Evolutionary conservation across 1,284 basidiomycete species (phyloP).

Genomic region (Austroboletus novae-zelandiae): DNA sequence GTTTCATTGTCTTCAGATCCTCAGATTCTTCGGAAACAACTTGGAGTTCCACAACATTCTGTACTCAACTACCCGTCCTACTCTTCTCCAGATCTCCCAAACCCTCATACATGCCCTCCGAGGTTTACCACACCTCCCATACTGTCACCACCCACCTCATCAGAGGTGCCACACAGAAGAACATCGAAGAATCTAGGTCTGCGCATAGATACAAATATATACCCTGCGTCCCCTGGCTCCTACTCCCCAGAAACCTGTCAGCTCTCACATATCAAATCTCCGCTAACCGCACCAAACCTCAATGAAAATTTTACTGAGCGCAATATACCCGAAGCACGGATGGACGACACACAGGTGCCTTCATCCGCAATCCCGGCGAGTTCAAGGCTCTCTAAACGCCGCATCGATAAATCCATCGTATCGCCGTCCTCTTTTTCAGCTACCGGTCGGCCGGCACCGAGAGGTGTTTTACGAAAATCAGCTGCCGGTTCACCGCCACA

Average conservation of each 20-base stretch:
- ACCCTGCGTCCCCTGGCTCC: conserved; percentile 1
- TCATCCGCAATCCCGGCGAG: not conserved
- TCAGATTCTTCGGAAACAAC: conserved; percentile 26
- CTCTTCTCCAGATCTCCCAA: conserved; percentile 24
- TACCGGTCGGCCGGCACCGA: conserved; percentile 2
- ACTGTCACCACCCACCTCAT: not conserved
- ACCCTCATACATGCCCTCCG: conserved; percentile 16
- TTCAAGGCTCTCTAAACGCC: conserved; percentile 9
- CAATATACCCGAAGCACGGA: not conserved
- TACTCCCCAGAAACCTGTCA: not conserved
- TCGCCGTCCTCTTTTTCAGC: conserved; percentile 2
- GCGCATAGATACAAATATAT: conserved; percentile 5
- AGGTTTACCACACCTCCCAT: not conserved
- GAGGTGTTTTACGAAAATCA: conserved; percentile 7
- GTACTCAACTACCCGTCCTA: conserved; percentile 23
- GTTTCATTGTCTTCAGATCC: conserved; percentile 25
- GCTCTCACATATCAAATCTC: not conserved
- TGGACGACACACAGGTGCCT: not conserved
- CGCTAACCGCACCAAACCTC: not conserved
- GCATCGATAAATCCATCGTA: not conserved
- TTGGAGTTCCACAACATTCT: conserved; percentile 32
- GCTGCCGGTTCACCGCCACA: not conserved
- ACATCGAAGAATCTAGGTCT: conserved; percentile 2
- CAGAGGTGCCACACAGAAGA: not conserved
- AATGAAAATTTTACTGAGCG: not conserved